Evolutionary conservation across 2,329 filamentous ascomycete genomes (phyloP).

Genomic region (Dactylella cylindrospora): DNA sequence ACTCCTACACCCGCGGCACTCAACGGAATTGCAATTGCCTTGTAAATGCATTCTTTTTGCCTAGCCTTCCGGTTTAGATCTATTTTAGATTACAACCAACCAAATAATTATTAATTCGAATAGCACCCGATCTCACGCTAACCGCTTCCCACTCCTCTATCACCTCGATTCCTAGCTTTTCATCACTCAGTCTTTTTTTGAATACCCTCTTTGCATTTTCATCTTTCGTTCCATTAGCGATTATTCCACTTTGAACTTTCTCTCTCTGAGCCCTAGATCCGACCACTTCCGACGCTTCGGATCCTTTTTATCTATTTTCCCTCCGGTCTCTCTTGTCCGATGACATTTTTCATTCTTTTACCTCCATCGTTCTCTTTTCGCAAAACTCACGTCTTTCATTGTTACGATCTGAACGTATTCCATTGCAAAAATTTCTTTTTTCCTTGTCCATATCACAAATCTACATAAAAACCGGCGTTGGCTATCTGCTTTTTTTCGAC

Average conservation of each 20-base stretch:
- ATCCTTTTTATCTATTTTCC: slow-evolving; percentile 7
- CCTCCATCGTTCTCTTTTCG: background rate
- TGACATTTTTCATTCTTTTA: slow-evolving; percentile 1
- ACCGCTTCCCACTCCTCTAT: too few relatives aligned
- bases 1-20: slow-evolving; percentile 33
- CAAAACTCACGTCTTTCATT: slow-evolving; percentile 4
- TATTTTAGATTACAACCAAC: too few relatives aligned
- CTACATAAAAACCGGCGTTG: slow-evolving; percentile 42
- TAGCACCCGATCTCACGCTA: too few relatives aligned
- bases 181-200: background rate
- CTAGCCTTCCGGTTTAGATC: too few relatives aligned
- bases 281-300: too few relatives aligned
- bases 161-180: too few relatives aligned
- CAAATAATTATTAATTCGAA: too few relatives aligned
- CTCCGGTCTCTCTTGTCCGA: slow-evolving; percentile 39
- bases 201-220: slow-evolving; percentile 32
- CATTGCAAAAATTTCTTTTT: slow-evolving; percentile 13
- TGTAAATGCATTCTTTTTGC: too few relatives aligned
- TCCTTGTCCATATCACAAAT: slow-evolving; percentile 43
- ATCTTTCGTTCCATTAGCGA: slow-evolving; percentile 33
- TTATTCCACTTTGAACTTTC: too few relatives aligned
- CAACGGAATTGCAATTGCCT: slow-evolving; percentile 31
- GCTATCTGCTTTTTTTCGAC: slow-evolving; percentile 7
- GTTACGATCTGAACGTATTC: slow-evolving; percentile 34
- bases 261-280: too few relatives aligned